These are phyloP conservation scores for Trichoderma sp. DNA, from an alignment of 2,329 filamentous ascomycete genomes.

Conservation along the genomic window DNA sequence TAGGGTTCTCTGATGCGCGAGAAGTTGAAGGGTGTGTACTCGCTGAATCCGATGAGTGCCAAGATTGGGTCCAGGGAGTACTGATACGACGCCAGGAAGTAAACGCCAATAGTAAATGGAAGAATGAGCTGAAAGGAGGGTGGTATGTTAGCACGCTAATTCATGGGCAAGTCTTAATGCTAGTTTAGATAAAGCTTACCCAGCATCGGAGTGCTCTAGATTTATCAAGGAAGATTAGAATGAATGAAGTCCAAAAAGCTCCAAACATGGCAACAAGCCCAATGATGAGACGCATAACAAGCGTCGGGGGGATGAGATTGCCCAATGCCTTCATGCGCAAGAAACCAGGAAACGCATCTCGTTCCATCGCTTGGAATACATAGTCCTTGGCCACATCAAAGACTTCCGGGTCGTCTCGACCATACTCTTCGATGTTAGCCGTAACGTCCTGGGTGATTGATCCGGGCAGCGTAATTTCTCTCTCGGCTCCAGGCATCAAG, in stretches of 20 bases:
- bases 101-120: constrained; percentile 89
- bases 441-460: constrained; percentile 86
- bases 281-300: constrained; percentile 82
- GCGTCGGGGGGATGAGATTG: constrained; percentile 89
- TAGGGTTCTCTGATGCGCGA: constrained; percentile 87
- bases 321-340: constrained; percentile 92
- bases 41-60: constrained; percentile 85
- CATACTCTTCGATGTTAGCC: constrained; percentile 83
- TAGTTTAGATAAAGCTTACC: constrained; percentile 60
- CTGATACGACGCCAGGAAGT: constrained; percentile 87
- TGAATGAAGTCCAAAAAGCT: constrained; percentile 91
- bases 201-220: constrained; percentile 76
- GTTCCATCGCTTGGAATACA: constrained; percentile 99
- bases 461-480: constrained; percentile 91
- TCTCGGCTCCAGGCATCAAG: constrained; percentile 89
- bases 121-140: constrained; percentile 63
- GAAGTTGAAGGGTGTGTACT: constrained; percentile 96
- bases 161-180: constrained; percentile 24
- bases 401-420: constrained; percentile 93
- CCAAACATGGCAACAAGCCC: constrained; percentile 84
- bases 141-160: constrained; percentile 30
- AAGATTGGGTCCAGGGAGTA: constrained; percentile 93
- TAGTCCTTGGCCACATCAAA: constrained; percentile 99
- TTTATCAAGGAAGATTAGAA: constrained; percentile 87
- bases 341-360: constrained; percentile 98